phyloP scores from a whole-genome alignment of 2,329 filamentous ascomycete genomes.

The Trichoderma arundinaceum region DNA sequence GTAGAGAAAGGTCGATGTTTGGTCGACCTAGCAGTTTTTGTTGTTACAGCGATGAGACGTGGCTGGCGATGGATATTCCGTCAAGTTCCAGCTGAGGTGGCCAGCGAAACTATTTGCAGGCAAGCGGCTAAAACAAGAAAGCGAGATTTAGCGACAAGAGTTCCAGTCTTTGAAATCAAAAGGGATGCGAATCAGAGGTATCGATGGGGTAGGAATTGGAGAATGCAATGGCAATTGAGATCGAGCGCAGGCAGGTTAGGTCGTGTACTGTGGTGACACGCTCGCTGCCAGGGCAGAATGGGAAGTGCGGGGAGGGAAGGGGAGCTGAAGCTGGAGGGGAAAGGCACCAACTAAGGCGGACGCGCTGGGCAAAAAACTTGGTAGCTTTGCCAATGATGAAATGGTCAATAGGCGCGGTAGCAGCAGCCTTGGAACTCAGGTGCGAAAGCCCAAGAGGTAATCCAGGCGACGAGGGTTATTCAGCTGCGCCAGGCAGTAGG shows the following conservation, averaged over 20 bases:
- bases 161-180: background rate
- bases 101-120: constrained; percentile 5
- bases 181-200: background rate
- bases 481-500: constrained; percentile 41
- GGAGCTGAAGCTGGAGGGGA: constrained; percentile 28
- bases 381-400: constrained; percentile 30
- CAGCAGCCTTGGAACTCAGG: constrained; percentile 12
- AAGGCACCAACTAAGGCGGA: constrained; percentile 26
- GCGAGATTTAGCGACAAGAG: constrained; percentile 28
- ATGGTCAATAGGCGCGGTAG: constrained; percentile 17
- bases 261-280: constrained; percentile 27
- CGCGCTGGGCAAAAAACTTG: constrained; percentile 25
- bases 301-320: constrained; percentile 31
- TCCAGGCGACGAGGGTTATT: constrained; percentile 1
- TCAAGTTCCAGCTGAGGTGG: constrained; percentile 3
- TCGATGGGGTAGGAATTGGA: constrained; percentile 17
- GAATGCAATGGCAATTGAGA: constrained; percentile 22
- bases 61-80: constrained; percentile 13
- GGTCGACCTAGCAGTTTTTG: constrained; percentile 14
- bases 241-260: constrained; percentile 10
- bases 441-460: constrained; percentile 3
- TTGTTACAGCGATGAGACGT: constrained; percentile 17
- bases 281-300: constrained; percentile 30
- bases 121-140: constrained; percentile 12
- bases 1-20: constrained; percentile 4